Evolutionary conservation across 1,139 yeast genomes (phyloP).

Genomic region (Candida frijolesensis): DNA sequence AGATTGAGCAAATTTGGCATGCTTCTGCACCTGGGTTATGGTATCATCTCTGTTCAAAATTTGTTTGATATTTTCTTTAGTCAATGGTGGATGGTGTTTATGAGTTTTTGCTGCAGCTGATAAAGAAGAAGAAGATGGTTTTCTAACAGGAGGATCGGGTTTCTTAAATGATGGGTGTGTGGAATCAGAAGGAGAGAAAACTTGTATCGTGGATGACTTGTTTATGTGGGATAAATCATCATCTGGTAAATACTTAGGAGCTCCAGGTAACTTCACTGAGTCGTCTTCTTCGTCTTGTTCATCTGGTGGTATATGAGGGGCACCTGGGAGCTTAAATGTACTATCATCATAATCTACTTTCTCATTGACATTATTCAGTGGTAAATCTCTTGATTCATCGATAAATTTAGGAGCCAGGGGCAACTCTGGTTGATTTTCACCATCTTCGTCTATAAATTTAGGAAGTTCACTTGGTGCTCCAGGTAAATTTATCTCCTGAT

Average conservation of each 20-base stretch:
- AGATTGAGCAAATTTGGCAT: constrained; percentile 88
- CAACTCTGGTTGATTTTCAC: constrained; percentile 6
- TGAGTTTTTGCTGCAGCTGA: not conserved
- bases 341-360: constrained; percentile 3
- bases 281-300: constrained; percentile 21
- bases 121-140: constrained; percentile 6
- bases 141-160: constrained; percentile 6
- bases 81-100: constrained; percentile 24
- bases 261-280: constrained; percentile 40
- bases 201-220: constrained; percentile 42
- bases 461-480: constrained; percentile 21
- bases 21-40: constrained; percentile 74
- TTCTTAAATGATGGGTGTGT: constrained; percentile 1
- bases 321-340: constrained; percentile 28
- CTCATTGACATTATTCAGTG: constrained; percentile 4
- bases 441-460: constrained; percentile 16
- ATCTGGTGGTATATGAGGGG: constrained; percentile 37
- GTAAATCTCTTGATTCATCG: constrained; percentile 7
- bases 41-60: constrained; percentile 63
- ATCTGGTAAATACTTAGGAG: constrained; percentile 46
- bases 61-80: constrained; percentile 48
- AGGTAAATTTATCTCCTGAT: constrained; percentile 11
- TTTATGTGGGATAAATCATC: constrained; percentile 42
- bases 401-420: constrained; percentile 18
- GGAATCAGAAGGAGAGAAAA: constrained; percentile 29